A percentile compares a stretch with the other conserved stretches of the same genome.
phyloP scores from a whole-genome alignment of 2,329 filamentous ascomycete genomes.

The Fusarium metavorans region DNA sequence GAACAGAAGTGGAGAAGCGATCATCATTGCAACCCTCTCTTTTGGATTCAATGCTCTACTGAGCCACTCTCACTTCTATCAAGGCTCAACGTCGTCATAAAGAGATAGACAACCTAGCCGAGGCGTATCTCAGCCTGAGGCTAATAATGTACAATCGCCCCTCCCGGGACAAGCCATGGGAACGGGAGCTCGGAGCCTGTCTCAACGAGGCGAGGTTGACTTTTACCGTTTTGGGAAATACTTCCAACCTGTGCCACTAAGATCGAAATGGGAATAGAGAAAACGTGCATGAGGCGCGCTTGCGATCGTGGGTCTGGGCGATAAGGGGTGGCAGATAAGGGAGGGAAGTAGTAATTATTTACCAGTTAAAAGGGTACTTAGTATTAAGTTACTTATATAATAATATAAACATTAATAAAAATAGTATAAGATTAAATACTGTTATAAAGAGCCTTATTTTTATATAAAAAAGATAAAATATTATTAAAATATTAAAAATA shows the following conservation, averaged over 20 bases:
- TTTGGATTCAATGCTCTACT: neutral
- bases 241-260: neutral
- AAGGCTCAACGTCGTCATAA: neutral
- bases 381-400: neutral
- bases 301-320: neutral
- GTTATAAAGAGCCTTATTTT: no score
- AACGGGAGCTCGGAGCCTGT: neutral
- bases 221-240: neutral
- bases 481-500: no score
- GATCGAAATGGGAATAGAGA: neutral
- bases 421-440: no score
- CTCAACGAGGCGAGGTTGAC: neutral
- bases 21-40: neutral
- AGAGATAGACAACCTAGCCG: neutral
- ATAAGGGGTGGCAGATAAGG: neutral
- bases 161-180: neutral
- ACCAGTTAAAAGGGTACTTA: neutral
- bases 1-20: neutral
- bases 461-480: no score
- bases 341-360: neutral
- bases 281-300: neutral
- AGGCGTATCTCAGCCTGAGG: neutral
- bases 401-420: no score
- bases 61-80: neutral
- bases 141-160: neutral